These are phyloP conservation scores for Lizonia empirigonia DNA, from an alignment of 2,329 filamentous ascomycete genomes.

Conservation along the genomic window DNA sequence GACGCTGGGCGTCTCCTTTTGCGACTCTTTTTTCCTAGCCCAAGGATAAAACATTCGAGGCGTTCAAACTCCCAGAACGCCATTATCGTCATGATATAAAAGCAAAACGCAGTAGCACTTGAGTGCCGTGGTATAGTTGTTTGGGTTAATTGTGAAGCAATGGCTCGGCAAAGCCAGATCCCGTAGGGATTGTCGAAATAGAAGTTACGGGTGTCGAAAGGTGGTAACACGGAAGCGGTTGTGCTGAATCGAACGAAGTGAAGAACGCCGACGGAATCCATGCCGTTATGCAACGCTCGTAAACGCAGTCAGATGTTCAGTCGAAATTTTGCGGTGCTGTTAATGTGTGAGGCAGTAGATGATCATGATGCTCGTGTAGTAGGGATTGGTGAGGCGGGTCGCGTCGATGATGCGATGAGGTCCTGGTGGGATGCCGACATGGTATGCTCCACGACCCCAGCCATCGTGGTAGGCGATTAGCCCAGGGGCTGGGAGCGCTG, in stretches of 20 bases:
- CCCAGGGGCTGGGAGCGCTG: constrained; percentile 27
- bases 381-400: constrained; percentile 32
- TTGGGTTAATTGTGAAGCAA: constrained; percentile 12
- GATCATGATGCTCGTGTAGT: constrained; percentile 44
- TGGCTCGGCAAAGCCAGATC: constrained; percentile 27
- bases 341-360: constrained; percentile 38
- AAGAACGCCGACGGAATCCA: constrained; percentile 39
- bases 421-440: constrained; percentile 36
- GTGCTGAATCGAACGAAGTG: constrained; percentile 32
- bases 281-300: constrained; percentile 48
- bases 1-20: constrained; percentile 6
- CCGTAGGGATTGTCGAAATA: constrained; percentile 19
- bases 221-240: constrained; percentile 31
- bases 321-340: constrained; percentile 19
- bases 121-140: constrained; percentile 17
- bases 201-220: constrained; percentile 10
- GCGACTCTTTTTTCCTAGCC: background rate
- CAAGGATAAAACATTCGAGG: background rate
- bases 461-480: constrained; percentile 16
- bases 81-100: constrained; percentile 17
- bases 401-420: constrained; percentile 42
- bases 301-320: constrained; percentile 31
- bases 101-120: constrained; percentile 14
- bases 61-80: constrained; percentile 13
- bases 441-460: constrained; percentile 27